Conservation (phyloP, 2,329 filamentous ascomycete genomes). For the Cadophora sp. region DNA sequence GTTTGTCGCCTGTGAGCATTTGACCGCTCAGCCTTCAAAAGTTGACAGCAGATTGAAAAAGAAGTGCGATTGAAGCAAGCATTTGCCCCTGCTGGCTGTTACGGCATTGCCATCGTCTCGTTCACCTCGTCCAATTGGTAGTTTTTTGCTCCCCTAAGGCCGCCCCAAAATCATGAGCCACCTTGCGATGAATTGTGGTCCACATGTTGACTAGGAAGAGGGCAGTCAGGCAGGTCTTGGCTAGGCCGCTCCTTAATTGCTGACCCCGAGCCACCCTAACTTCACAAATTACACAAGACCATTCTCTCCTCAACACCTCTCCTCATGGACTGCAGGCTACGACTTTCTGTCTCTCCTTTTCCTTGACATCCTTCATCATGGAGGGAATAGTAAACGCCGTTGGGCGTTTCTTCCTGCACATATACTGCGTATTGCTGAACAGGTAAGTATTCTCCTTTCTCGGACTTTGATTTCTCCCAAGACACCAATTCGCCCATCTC, state of each 20-base stretch:
- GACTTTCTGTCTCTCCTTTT: background rate
- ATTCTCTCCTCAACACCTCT: constrained; percentile 2
- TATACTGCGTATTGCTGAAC: constrained; percentile 40
- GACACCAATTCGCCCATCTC: background rate
- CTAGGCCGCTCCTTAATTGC: constrained; percentile 11
- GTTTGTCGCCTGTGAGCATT: background rate
- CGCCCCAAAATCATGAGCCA: background rate
- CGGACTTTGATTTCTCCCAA: background rate
- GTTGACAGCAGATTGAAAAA: no score
- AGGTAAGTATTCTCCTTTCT: constrained; percentile 26
- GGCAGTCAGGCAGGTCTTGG: constrained; percentile 1
- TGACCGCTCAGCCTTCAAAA: constrained; percentile 5
- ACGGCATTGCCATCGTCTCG: background rate
- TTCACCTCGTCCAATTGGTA: background rate
- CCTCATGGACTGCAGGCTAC: constrained; percentile 8
- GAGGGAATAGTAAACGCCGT: constrained; percentile 27
- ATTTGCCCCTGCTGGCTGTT: background rate
- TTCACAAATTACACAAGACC: background rate
- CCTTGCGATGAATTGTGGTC: background rate
- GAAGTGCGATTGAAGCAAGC: background rate
- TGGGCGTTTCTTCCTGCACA: constrained; percentile 37
- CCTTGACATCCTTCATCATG: constrained; percentile 23
- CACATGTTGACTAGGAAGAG: background rate
- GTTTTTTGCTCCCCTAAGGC: background rate
- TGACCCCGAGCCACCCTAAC: background rate